These are phyloP conservation scores for Aspergillus proliferans DNA, from an alignment of 2,329 filamentous ascomycete genomes.

Conservation along the genomic window DNA sequence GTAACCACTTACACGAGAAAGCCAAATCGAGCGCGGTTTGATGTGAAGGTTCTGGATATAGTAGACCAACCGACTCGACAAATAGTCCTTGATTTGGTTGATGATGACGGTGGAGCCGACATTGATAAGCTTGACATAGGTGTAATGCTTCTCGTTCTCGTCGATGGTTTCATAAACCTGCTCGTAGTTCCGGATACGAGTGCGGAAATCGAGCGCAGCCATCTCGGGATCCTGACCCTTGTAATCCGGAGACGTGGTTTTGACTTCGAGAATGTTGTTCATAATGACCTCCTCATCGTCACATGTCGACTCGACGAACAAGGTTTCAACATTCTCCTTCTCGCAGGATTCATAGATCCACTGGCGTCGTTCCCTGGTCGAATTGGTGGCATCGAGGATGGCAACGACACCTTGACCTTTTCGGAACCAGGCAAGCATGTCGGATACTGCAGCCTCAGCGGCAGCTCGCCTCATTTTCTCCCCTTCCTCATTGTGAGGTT, in stretches of 20 bases:
- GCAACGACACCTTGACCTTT: conserved; percentile 73
- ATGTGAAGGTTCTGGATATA: conserved; percentile 99
- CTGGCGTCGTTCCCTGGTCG: conserved; percentile 77
- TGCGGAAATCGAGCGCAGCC: conserved; percentile 84
- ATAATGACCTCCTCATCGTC: conserved; percentile 95
- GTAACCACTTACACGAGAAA: conserved; percentile 68
- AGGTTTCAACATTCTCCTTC: conserved; percentile 72
- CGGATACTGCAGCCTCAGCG: conserved; percentile 81
- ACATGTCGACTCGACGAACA: conserved; percentile 96
- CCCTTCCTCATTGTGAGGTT: conserved; percentile 80
- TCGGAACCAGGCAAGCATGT: conserved; percentile 92
- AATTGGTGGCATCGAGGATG: conserved; percentile 95
- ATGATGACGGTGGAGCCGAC: conserved; percentile 95
- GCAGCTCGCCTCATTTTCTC: conserved; percentile 82
- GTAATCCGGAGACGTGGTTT: conserved; percentile 94
- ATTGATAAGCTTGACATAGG: conserved; percentile 96
- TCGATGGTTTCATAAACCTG: conserved; percentile 94
- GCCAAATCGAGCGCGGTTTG: conserved; percentile 90
- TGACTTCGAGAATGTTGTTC: conserved; percentile 96
- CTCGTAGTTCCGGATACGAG: conserved; percentile 94
- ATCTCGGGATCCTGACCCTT: conserved; percentile 86
- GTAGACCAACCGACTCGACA: conserved; percentile 93
- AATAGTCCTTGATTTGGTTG: conserved; percentile 93
- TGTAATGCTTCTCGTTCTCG: conserved; percentile 77
- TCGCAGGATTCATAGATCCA: conserved; percentile 84